A percentile compares a stretch with the other conserved stretches of the same genome.
phyloP scores from a whole-genome alignment of 352 stramenopile genomes.

The Phytophthora constricta region DNA sequence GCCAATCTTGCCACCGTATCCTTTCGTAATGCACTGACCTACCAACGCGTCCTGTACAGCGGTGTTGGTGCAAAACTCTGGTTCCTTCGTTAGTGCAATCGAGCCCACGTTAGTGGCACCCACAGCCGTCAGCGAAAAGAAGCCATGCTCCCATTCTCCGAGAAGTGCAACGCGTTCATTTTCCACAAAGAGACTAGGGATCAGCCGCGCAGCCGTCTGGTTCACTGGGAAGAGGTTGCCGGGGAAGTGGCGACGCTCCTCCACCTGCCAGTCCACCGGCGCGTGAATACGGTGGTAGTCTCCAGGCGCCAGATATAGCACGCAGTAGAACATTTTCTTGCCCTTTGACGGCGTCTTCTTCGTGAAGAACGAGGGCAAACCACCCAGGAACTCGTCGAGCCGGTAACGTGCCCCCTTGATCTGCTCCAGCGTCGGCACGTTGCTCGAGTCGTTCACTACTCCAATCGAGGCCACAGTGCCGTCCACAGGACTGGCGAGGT shows the following conservation, averaged over 20 bases:
- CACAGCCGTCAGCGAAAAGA: conserved; percentile 86
- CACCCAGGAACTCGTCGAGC: conserved; percentile 83
- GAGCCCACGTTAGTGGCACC: conserved; percentile 90
- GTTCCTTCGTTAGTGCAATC: conserved; percentile 76
- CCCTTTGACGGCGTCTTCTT: conserved; percentile 26
- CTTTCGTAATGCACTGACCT: conserved; percentile 60
- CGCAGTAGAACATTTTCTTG: conserved; percentile 81
- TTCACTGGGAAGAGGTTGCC: conserved; percentile 87
- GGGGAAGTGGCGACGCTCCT: conserved; percentile 82
- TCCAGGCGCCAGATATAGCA: conserved; percentile 85
- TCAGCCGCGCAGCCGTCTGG: conserved; percentile 59
- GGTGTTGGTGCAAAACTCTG: conserved; percentile 71
- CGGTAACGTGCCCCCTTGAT: conserved; percentile 85
- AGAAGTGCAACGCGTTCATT: conserved; percentile 84
- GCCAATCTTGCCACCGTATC: conserved; percentile 49
- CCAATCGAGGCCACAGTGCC: conserved; percentile 64
- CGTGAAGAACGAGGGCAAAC: conserved; percentile 64
- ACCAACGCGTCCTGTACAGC: conserved; percentile 59
- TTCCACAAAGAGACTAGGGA: conserved; percentile 83
- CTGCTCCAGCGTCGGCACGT: conserved; percentile 76
- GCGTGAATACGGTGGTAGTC: conserved; percentile 91
- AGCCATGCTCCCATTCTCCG: conserved; percentile 79
- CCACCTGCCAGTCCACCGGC: conserved; percentile 76
- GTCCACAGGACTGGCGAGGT: conserved; percentile 68
- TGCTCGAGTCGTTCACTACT: conserved; percentile 50